Evolutionary conservation across 1,284 basidiomycete genomes (phyloP), one percentile per base, ranked within the genome.

Genomic region (Cryptococcus floricola): DNA sequence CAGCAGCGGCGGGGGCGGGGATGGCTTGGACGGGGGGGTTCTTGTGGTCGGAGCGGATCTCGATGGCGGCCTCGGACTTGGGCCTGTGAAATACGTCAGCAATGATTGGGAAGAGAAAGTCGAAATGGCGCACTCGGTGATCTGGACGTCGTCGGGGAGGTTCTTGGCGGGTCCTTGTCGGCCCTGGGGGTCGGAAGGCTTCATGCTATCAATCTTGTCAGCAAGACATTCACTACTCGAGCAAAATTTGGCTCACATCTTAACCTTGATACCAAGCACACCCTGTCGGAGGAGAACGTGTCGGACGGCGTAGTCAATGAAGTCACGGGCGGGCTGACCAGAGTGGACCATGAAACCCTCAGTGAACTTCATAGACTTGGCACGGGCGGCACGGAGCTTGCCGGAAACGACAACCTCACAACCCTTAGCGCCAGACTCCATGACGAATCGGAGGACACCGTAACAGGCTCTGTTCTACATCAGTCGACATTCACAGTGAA

Each of bases 271-370:
- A 77, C 96, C 96, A 66, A 99, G 86, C 59, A 99, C 96, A 87
- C 96, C 96, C 80, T 99, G 96, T 76, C 92, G 89, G 72, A 99
- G 87, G 72, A 98, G 85, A 70, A 98, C 96, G 84, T 99, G 96
- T 69, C 96, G 87, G 73, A 98, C 94, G 62, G 96, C 96, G 74
- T 92, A 86, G 83, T 98, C 95, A 61, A 99, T 93, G 72, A 95
- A 98, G 79, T 98, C 96, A 62, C 87, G 82, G 56, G 87, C 88
- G 70, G 96, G 96, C 82, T 99, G 95, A 85, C 96, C 96, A 66
- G 96, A 98, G 87, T 98, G 96, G 79, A 98, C 95, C 92, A 98
- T 98, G 87, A 97, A 98, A 53, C 96, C 96, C 74, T 98, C 96
- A 77, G 94, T 97, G 84, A 99, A 98, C 82, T 99, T 99, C 96